Evolutionary conservation across 768 basidiomycete genomes (phyloP).

Genomic region (Trametes meyenii): DNA sequence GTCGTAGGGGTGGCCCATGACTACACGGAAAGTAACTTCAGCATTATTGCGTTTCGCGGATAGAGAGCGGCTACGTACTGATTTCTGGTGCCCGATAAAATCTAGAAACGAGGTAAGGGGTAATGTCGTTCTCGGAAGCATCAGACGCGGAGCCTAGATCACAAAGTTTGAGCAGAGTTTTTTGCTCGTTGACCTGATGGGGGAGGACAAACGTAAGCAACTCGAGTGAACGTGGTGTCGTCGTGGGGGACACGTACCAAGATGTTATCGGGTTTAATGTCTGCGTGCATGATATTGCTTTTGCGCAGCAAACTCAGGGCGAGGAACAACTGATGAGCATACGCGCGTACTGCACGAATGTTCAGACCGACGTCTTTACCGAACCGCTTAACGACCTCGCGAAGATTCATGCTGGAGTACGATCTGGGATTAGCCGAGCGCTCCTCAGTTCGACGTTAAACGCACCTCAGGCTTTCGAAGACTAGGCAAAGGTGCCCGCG

Average conservation of each 20-base stretch:
- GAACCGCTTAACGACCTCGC: conserved; percentile 96
- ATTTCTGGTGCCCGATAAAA: conserved; percentile 99
- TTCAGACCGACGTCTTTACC: conserved; percentile 98
- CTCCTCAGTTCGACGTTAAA: background rate
- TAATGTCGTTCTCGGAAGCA: conserved; percentile 93
- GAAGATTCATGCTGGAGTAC: conserved; percentile 85
- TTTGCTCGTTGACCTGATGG: conserved; percentile 87
- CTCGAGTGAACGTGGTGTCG: background rate
- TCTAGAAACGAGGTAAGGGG: conserved; percentile 95
- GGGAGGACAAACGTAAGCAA: background rate
- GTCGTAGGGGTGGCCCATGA: conserved; percentile 95
- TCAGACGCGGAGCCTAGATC: conserved; percentile 98
- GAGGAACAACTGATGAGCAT: conserved; percentile 94
- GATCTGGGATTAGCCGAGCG: conserved; percentile 12
- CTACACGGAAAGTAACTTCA: conserved; percentile 42
- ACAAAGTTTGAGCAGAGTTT: conserved; percentile 91
- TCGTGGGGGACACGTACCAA: conserved; percentile 55
- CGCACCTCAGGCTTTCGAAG: conserved; percentile 89
- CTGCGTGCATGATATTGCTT: conserved; percentile 94
- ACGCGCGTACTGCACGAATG: conserved; percentile 97
- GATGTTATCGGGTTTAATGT: conserved; percentile 99
- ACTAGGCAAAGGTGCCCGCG: conserved; percentile 96
- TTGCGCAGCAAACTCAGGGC: conserved; percentile 84
- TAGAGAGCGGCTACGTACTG: conserved; percentile 58
- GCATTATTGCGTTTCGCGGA: conserved; percentile 18